phyloP scores from a whole-genome alignment of 371 early-diverging fungal species.

The Nematocida major region DNA sequence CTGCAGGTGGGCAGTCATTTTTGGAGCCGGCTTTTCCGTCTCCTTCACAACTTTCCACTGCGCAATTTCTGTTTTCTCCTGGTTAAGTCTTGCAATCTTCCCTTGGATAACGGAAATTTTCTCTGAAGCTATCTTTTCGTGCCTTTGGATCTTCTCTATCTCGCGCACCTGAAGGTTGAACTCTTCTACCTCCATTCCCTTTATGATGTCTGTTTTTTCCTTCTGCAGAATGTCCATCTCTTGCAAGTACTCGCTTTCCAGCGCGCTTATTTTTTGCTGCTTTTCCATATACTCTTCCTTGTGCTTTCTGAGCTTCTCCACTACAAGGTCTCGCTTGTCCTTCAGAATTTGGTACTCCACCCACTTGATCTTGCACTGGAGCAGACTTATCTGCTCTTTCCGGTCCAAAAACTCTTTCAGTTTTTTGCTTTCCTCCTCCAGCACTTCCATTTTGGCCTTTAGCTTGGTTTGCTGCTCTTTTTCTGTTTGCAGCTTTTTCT shows the following conservation, averaged over 20 bases:
- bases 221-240: neutral
- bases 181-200: neutral
- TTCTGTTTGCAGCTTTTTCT: slow-evolving; percentile 18
- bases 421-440: slow-evolving; percentile 53
- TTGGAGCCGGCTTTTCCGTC: neutral
- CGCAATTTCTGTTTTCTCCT: slow-evolving; percentile 32
- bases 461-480: slow-evolving; percentile 22
- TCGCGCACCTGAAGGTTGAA: neutral
- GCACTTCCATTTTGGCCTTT: slow-evolving; percentile 13
- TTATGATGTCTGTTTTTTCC: neutral
- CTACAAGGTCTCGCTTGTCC: neutral
- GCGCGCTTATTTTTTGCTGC: slow-evolving; percentile 35
- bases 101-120: slow-evolving; percentile 24
- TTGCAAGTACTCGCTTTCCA: neutral
- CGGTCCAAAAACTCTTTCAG: slow-evolving; percentile 39
- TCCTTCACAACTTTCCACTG: slow-evolving; percentile 10
- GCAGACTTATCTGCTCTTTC: slow-evolving; percentile 28
- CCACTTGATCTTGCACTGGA: slow-evolving; percentile 60
- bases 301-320: neutral
- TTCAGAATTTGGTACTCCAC: slow-evolving; percentile 52
- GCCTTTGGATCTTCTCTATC: neutral
- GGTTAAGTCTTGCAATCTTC: neutral
- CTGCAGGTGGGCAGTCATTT: slow-evolving; percentile 3
- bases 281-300: slow-evolving; percentile 41
- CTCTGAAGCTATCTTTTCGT: slow-evolving; percentile 31